Base-by-base conservation (phyloP, 371 early-diverging fungal genomes). In the Saksenaea oblongispora region DNA sequence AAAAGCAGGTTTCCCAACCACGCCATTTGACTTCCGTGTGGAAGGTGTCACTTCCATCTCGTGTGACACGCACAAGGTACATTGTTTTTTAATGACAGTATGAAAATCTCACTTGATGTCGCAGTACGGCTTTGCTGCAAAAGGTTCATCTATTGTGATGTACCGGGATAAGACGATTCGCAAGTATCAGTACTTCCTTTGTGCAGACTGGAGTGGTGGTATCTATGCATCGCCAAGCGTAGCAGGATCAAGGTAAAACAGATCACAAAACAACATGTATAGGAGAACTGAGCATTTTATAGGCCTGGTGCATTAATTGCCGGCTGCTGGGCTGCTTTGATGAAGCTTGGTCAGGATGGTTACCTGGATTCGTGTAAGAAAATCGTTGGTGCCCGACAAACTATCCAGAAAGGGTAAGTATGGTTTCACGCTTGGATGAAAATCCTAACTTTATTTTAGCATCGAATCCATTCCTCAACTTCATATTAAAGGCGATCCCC, bases 71-170 rank as follows among this genome's bases (percentile, higher is more conserved):
- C 98, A 98, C 86, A 98, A 98, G 78, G 86, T 87, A 60, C 41
- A 24, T 34, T 51, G 55, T 57, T 55, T 58, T 54, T 34, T 47
- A n/a, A 57, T 58, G 51, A 34, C 47, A n/a, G 15, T 4, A 26
- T 58, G 39, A n/a, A 39, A 39, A 39, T 22, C 22, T 47, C n/a
- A 10, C 17, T n/a, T 5, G 3, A 18, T 22, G 17, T 11, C 4
- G 10, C 44, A 75, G 83, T 94, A 94, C 67, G 95, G 95, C 13
- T 98, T 97, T 79, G 96, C 98, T 4, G 96, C 97, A 41, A 98
- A 98, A 83, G 98, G 98, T 7, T 92, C 95, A 4, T 94, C 94
- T n/a, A 93, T 97, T 28, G 84, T 98, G 64, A 93, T 98, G 95
- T 98, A 96, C 70, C 80, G 87, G 28, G 71, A 78, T 72, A 86